Base-by-base conservation (phyloP, 371 early-diverging fungal genomes). In the Coemansia sp. region DNA sequence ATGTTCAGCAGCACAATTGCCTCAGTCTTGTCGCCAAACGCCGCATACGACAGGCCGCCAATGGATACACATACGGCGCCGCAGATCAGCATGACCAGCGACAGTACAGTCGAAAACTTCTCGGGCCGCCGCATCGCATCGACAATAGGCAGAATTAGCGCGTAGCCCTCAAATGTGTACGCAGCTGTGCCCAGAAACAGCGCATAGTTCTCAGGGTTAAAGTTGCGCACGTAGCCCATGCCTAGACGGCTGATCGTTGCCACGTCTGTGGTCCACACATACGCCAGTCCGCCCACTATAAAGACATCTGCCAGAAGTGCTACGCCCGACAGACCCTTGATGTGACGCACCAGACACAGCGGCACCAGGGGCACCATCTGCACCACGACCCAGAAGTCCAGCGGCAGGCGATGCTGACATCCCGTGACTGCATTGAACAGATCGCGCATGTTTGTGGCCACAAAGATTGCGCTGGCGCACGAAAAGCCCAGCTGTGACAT, bases 141-240 rank as follows among this genome's bases (percentile, higher is more conserved):
- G 45, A 89, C 88, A 67, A 94, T 91, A n/a, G 95, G 95, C 69
- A 95, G 89, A 16, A 95, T 84, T 65, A 91, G 80, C 40, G 90
- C 94, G 56, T 90, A 90, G 27, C 95, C 95, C 80, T 94, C 94
- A 76, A 89, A 95, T 0, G 93, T 88, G 72, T 91, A 95, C 29
- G 92, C 89, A 60, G 94, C 92, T 21, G 95, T 92, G 34, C 95
- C 95, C 45, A 95, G 77, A 77, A 95, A 93, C 59, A 93, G 83
- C 10, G 90, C 82, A 72, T 88, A 92, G 45, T 66, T 75, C 18
- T 71, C 65, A 27, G 82, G 65, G 57, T 86, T 86, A 54, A 85
- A 77, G 80, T 82, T 80, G 54, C 71, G 77, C 52, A 85, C 80
- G 4, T 81, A 72, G 18, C 78, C 65, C 31, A 80, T 56, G 26